Base-by-base conservation (phyloP, 345 rosid genomes). In the Ceriops zippeliana region DNA sequence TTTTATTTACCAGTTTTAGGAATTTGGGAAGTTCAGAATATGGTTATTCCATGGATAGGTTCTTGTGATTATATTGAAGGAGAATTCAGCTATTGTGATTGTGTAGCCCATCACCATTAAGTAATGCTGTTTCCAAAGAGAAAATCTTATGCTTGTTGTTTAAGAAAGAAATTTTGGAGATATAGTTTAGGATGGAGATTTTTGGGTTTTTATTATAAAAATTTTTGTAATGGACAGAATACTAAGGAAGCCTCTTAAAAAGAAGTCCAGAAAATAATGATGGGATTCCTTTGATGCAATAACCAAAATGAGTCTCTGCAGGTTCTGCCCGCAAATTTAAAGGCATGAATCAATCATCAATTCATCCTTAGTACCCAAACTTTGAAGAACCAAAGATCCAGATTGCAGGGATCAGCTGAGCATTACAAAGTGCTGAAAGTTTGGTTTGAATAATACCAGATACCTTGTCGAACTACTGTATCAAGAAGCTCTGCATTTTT, bases 301-400 rank as follows among this genome's bases (percentile, higher is more conserved):
- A 86, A 92, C 85, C 79, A 85, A 83, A 83, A 88, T 86, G 87
- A 83, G 70, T 92, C 79, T 92, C 82, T 92, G 98, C 98, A 92
- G 99, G 98, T 96, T 85, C 73, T 78, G 58, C 78, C 80, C 78
- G 17, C 84, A 85, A 86, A 88, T 83, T 80, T 83, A 82, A 83
- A 86, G 88, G 85, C 78, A 81, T 79, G 79, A 78, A 80, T 83
- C 90, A 82, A 79, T 78, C 89, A 72, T 76, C 79, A 73, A 42
- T 42, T 42, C 49, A 11, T 42, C 79, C 71, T 79, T 91, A 79
- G 84, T 85, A 80, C 83, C 83, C 78, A 87, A 79, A 68, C 81
- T 79, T 67, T 82, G 92, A 85, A 86, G 96, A 80, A 84, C 86
- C 84, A 81, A 85, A 79, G 89, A 71, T 79, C 83, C 91, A 86